Evolutionary conservation across 352 stramenopile species (phyloP), one percentile per base, ranked within the genome.

Genomic region (Globisporangium sylvaticum): DNA sequence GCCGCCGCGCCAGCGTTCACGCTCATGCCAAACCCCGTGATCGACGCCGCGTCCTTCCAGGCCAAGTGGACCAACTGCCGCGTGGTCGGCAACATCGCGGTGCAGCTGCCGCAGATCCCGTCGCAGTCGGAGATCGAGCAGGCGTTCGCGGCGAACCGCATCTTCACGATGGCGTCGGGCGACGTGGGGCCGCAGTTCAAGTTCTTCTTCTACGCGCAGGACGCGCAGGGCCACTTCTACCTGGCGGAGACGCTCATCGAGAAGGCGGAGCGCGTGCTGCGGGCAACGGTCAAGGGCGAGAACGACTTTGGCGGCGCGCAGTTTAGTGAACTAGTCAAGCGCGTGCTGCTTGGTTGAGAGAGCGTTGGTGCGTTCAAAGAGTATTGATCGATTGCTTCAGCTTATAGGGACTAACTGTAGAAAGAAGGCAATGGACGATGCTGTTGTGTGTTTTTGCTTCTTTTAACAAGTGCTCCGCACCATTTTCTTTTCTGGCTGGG

Each of bases 151-250:
- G 72, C 72, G 8, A 70, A 68, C 5, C 77, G 73, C 55, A 84
- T 94, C 58, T 73, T 92, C 65, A 94, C 86, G 32, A 94, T 94
- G 83, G 83, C 86, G 14, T 91, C 86, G 29, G 83, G 86, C 12
- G 86, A 94, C 65, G 84, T 94, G 18, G 86, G 86, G 3, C 74
- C 79, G 46, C 86, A 94, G 73, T 89, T 85, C 77, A 94, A 94
- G 69, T 94, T 94, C 60, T 94, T 94, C 72, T 94, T 92, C 66
- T 92, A 91, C 70, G 83, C 83, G 31, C 86, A 94, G 69, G 83
- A 92, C 69, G 73, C 71, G 15, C 74, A 83, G 32, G 80, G 81
- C 10, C 67, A 73, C 9, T 87, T 83, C 55, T 94, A 88, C 64
- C 65, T 94, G 58, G 78, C 84, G 29, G 86, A 94, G 68, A 90